These are phyloP conservation scores for Suillus decipiens DNA, from an alignment of 768 basidiomycete genomes.

Conservation along the genomic window DNA sequence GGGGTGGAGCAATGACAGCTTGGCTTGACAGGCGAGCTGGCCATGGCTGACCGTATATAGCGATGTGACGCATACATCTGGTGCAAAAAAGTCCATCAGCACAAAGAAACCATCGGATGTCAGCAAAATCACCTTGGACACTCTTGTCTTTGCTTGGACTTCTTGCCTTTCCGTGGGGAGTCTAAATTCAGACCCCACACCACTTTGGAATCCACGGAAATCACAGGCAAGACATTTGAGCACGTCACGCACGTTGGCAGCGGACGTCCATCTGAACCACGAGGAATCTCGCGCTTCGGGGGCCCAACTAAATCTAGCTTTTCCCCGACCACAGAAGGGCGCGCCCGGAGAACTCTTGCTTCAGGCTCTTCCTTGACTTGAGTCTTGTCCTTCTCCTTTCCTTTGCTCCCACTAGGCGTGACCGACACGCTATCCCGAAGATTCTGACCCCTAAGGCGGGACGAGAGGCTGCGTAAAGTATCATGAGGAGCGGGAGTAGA, in stretches of 20 bases:
- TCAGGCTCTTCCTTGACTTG: slow-evolving; percentile 53
- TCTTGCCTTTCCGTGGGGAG: slow-evolving; percentile 46
- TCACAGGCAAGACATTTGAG: slow-evolving; percentile 69
- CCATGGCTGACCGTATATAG: slow-evolving; percentile 75
- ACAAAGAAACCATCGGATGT: slow-evolving; percentile 25
- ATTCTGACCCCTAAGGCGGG: slow-evolving; percentile 16
- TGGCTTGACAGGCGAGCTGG: slow-evolving; percentile 57
- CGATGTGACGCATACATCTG: slow-evolving; percentile 80
- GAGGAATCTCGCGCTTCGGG: slow-evolving; percentile 44
- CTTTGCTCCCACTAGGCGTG: slow-evolving; percentile 33
- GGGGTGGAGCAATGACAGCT: slow-evolving; percentile 43
- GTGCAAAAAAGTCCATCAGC: slow-evolving; percentile 16
- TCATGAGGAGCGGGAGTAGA: slow-evolving; percentile 36
- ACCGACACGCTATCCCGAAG: slow-evolving; percentile 34
- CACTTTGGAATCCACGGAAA: slow-evolving; percentile 71
- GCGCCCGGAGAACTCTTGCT: slow-evolving; percentile 50
- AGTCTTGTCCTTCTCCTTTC: slow-evolving; percentile 43
- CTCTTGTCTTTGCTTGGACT: slow-evolving; percentile 63
- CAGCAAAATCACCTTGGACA: slow-evolving; percentile 63
- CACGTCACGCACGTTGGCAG: slow-evolving; percentile 76
- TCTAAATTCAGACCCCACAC: slow-evolving; percentile 71
- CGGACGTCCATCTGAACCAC: slow-evolving; percentile 65
- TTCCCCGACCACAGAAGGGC: slow-evolving; percentile 41
- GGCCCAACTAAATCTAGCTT: slow-evolving; percentile 40
- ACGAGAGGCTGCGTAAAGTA: slow-evolving; percentile 27